Evolutionary conservation across 805 yeast species (phyloP).

Genomic region (Schizosaccharomyces pombe): DNA sequence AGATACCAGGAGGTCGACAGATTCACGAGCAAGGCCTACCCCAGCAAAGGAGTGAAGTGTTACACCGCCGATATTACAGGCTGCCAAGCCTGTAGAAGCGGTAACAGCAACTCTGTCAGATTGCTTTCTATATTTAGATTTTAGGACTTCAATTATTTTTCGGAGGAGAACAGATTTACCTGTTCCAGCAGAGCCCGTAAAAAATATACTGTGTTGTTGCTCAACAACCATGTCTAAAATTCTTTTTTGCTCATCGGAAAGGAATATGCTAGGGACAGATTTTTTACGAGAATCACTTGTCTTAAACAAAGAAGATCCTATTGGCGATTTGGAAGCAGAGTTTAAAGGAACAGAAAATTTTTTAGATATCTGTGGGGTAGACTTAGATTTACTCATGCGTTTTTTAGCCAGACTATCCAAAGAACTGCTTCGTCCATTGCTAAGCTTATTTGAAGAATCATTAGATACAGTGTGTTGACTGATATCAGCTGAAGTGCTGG

Average conservation of each 20-base stretch:
- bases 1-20: constrained; percentile 23
- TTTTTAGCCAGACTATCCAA: background rate
- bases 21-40: constrained; percentile 50
- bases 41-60: constrained; percentile 75
- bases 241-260: constrained; percentile 26
- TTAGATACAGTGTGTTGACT: background rate
- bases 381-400: too few species aligned
- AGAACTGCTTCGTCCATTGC: background rate
- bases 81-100: constrained; percentile 92
- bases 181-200: constrained; percentile 91
- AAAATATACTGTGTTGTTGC: constrained; percentile 46
- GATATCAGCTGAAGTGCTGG: background rate
- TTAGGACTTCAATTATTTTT: constrained; percentile 35
- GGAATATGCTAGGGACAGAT: constrained; percentile 10
- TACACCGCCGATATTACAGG: constrained; percentile 74
- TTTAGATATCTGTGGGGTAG: too few species aligned
- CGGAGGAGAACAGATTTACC: constrained; percentile 80
- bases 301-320: background rate
- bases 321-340: background rate
- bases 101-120: constrained; percentile 50
- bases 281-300: background rate
- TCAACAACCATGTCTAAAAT: constrained; percentile 40
- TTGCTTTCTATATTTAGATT: constrained; percentile 20
- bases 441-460: background rate
- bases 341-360: background rate